Percentiles rank a stretch among this genome's conserved stretches.
phyloP scores from a whole-genome alignment of 2,329 filamentous ascomycete genomes.

The Fusarium setosum region DNA sequence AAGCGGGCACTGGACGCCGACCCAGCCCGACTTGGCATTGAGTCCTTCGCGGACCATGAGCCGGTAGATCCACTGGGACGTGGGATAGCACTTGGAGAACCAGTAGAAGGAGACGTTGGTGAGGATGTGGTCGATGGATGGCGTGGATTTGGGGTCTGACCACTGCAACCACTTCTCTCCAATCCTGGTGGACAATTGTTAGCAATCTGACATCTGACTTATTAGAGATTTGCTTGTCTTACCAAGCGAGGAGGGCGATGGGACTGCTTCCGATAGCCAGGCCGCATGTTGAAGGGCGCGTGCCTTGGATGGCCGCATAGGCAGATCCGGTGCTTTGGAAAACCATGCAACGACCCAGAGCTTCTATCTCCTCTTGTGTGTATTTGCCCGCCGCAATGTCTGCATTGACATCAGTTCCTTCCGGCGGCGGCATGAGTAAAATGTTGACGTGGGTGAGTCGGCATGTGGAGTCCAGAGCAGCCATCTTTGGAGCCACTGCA shows the following conservation, averaged over 20 bases:
- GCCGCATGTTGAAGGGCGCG: conserved; percentile 2
- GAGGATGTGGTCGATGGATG: conserved; percentile 1
- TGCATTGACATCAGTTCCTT: conserved; percentile 2
- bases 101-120: conserved; percentile 11
- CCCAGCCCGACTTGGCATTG: background rate
- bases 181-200: too few species aligned
- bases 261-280: conserved; percentile 6
- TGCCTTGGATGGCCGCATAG: background rate
- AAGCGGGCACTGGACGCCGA: background rate
- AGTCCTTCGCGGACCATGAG: background rate
- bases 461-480: conserved; percentile 4
- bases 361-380: background rate
- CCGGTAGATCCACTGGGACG: background rate
- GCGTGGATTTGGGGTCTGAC: background rate
- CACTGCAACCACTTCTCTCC: background rate
- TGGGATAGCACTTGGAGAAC: conserved; percentile 11
- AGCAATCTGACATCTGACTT: too few species aligned
- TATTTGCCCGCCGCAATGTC: conserved; percentile 9
- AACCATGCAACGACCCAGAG: background rate
- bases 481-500: background rate
- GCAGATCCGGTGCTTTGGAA: background rate
- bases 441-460: conserved; percentile 6
- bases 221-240: too few species aligned
- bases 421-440: background rate
- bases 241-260: conserved; percentile 2